Evolutionary conservation across 345 rosid genomes (phyloP).

Genomic region (Bruguiera gymnorhiza): DNA sequence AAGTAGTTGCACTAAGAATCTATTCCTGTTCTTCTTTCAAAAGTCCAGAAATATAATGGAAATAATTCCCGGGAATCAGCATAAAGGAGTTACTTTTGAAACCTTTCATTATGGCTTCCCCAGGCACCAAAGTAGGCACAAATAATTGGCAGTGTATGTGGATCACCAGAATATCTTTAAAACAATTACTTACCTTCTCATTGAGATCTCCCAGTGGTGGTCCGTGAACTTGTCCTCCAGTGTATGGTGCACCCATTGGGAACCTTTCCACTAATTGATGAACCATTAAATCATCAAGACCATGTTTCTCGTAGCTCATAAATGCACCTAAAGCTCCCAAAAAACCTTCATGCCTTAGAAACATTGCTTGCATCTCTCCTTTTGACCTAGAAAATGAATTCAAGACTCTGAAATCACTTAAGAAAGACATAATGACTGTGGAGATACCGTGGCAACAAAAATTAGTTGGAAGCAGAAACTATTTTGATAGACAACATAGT

Average conservation of each 20-base stretch:
- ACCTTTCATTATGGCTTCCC: slow-evolving; percentile 11
- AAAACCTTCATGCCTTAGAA: slow-evolving; percentile 97
- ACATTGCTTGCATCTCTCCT: slow-evolving; percentile 95
- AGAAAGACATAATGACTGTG: background rate
- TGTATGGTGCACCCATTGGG: slow-evolving; percentile 99
- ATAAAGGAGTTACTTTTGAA: slow-evolving; percentile 26
- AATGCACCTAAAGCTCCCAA: slow-evolving; percentile 97
- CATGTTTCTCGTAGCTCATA: slow-evolving; percentile 98
- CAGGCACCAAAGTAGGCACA: slow-evolving; percentile 2
- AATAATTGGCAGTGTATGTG: background rate
- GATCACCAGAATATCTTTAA: background rate
- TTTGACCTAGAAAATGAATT: slow-evolving; percentile 62
- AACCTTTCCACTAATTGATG: slow-evolving; percentile 99
- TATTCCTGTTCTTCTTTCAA: slow-evolving; percentile 11
- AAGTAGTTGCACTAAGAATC: slow-evolving; percentile 20
- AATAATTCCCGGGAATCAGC: slow-evolving; percentile 28
- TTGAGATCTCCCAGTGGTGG: slow-evolving; percentile 94
- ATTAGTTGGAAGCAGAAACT: slow-evolving; percentile 6
- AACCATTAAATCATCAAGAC: slow-evolving; percentile 94
- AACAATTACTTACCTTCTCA: slow-evolving; percentile 69
- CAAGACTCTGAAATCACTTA: slow-evolving; percentile 7
- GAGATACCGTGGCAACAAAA: slow-evolving; percentile 1
- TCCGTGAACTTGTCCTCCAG: slow-evolving; percentile 95
- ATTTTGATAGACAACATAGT: background rate
- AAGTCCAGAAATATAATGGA: background rate